These are phyloP conservation scores for Monilinia fructigena DNA, from an alignment of 2,329 filamentous ascomycete species.

Conservation along the genomic window DNA sequence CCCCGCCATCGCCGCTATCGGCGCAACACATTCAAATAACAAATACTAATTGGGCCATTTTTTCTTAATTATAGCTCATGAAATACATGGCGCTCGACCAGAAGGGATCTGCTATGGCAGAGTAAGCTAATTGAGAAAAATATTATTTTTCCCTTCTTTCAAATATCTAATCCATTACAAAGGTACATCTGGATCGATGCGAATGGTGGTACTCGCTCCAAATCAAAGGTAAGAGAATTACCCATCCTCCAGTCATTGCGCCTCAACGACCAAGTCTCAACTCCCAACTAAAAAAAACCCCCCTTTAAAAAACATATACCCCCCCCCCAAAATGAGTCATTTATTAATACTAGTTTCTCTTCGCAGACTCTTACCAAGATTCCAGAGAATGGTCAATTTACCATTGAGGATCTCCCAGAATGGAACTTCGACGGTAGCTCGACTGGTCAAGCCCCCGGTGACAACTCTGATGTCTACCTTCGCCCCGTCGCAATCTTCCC, in stretches of 20 bases:
- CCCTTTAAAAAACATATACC: too few species aligned
- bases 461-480: constrained; percentile 98
- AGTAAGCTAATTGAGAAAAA: constrained; percentile 75
- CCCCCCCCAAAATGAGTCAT: constrained; percentile 24
- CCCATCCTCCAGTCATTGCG: constrained; percentile 2
- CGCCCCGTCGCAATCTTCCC: constrained; percentile 85
- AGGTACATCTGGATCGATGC: constrained; percentile 91
- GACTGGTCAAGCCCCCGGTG: constrained; percentile 85
- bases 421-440: constrained; percentile 90
- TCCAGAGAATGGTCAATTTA: constrained; percentile 45
- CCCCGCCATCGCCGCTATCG: constrained; percentile 23
- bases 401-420: constrained; percentile 66
- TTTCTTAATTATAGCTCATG: constrained; percentile 62
- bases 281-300: background rate
- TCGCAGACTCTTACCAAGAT: constrained; percentile 61
- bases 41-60: background rate
- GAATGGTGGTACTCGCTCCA: constrained; percentile 80
- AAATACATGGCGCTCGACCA: constrained; percentile 93
- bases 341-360: constrained; percentile 15
- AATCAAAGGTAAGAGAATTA: constrained; percentile 79
- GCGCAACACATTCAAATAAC: background rate
- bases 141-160: constrained; percentile 18
- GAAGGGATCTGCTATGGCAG: constrained; percentile 83
- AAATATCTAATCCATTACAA: constrained; percentile 22
- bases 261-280: constrained; percentile 4